Conservation (phyloP, 208 protist genomes). For the Wallacemonas sp. region DNA sequence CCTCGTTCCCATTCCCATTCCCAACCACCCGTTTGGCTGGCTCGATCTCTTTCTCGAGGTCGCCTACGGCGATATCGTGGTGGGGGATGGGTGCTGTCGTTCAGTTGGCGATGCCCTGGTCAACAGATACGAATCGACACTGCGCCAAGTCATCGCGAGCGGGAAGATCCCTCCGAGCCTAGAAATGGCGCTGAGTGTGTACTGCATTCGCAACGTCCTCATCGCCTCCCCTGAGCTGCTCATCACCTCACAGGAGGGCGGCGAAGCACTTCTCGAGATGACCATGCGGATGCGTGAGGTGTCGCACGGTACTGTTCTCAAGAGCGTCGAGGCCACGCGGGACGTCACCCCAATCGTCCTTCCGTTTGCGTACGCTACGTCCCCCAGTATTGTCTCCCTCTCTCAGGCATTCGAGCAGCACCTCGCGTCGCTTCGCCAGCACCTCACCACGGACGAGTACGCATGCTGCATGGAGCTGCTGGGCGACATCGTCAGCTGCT, state of each 20-base stretch:
- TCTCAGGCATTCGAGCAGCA: not conserved
- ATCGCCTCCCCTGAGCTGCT: constrained; percentile 43
- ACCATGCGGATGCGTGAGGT: constrained; percentile 25
- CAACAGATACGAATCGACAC: constrained; percentile 27
- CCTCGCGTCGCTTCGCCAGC: constrained; percentile 13
- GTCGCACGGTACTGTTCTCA: not conserved
- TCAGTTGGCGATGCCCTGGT: constrained; percentile 45
- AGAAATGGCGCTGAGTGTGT: constrained; percentile 47
- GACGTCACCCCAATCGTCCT: not conserved
- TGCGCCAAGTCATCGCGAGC: constrained; percentile 27
- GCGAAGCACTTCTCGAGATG: constrained; percentile 29
- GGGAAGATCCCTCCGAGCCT: constrained; percentile 32
- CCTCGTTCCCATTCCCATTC: too few relatives aligned
- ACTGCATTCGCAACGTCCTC: constrained; percentile 54
- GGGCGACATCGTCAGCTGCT: constrained; percentile 42
- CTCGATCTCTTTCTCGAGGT: constrained; percentile 63
- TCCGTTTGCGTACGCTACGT: not conserved
- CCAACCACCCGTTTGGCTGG: too few relatives aligned
- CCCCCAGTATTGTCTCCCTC: not conserved
- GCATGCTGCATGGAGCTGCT: constrained; percentile 41
- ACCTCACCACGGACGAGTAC: constrained; percentile 26
- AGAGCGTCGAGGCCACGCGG: not conserved
- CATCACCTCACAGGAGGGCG: constrained; percentile 27
- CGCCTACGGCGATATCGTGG: constrained; percentile 63
- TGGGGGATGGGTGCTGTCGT: constrained; percentile 39